phyloP scores from a whole-genome alignment of 2,329 filamentous ascomycete species.

The Hymenoscyphus fraxineus region DNA sequence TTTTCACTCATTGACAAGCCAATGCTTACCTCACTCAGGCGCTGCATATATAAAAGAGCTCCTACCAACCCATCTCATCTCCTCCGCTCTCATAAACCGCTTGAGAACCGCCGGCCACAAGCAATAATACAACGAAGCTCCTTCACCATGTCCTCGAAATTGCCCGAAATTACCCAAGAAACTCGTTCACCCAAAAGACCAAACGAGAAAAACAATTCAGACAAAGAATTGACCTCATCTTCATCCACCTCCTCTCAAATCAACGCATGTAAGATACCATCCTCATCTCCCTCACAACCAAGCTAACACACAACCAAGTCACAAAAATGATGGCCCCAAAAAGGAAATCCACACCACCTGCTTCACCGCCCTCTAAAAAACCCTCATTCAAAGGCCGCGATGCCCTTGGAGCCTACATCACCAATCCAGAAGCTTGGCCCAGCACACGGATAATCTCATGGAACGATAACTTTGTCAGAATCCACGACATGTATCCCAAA shows the following conservation, averaged over 20 bases:
- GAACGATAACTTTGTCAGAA: conserved; percentile 66
- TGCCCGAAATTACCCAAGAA: conserved; percentile 34
- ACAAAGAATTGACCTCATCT: conserved; percentile 28
- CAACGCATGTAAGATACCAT: conserved; percentile 42
- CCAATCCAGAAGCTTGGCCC: conserved; percentile 57
- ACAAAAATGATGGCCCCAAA: conserved; percentile 47
- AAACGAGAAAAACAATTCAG: conserved; percentile 35
- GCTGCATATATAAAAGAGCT: too few species aligned
- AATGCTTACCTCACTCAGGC: too few species aligned
- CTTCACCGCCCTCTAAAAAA: conserved; percentile 16
- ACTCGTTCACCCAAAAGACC: conserved; percentile 41
- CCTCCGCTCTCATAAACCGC: too few species aligned
- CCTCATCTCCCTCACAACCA: not conserved
- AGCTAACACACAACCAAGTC: conserved; percentile 36
- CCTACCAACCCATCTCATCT: too few species aligned
- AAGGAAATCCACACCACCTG: conserved; percentile 20
- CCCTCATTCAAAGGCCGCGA: conserved; percentile 46
- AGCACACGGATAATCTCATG: conserved; percentile 59
- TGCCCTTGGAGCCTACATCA: conserved; percentile 64
- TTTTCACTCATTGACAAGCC: too few species aligned
- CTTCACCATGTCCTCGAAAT: conserved; percentile 3
- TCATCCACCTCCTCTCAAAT: conserved; percentile 26
- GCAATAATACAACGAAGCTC: not conserved
- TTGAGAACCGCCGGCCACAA: too few species aligned
- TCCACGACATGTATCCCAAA: conserved; percentile 85